Evolutionary conservation across 495 filamentous ascomycete genomes (phyloP), one percentile per base, ranked within the genome.

Genomic region (Neurospora terricola): DNA sequence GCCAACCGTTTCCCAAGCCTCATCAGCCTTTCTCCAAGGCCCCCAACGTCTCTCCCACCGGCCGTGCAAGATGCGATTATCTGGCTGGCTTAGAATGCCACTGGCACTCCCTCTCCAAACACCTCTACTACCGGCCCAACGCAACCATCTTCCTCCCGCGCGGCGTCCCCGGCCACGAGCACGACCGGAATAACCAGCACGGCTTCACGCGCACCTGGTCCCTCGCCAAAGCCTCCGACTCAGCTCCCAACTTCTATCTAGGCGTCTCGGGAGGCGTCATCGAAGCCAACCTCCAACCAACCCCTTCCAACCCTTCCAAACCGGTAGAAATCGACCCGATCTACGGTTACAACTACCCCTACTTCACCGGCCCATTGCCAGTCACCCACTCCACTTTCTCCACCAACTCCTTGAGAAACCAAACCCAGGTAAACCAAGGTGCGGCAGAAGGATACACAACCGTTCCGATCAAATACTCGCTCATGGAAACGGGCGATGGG

Each of bases 111-210:
- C 75, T 84, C 12, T 84, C 84, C 1, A 73, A 75, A 27, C 72
- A 76, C 66, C 76, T 81, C 43, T 83, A 82, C 76, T 85, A 82
- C 71, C 78, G 83, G 0, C 85, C 85, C 5, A 84, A 86, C 76
- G 77, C 75, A 75, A 83, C 77, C 70, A 79, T 82, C 39, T 83
- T 81, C 75, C 78, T 84, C 5, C 72, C 75, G 14, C 71, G 72
- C 8, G 72, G 78, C 2, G 42, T 78, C 23, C 70, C 70, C 0
- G 37, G 48, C 45, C 70, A 72, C 30, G 27, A 66, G 34, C 54
- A 66, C 6, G 70, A 71, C 27, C 23, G 70, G 6, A 36, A 3
- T 14, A 39, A 45, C 2, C 70, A 45, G 11, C 71, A 75, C 30
- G 72, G 70, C 36, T 68, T n/a, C 39, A 79, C 77, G 4, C 76